A percentile compares a stretch with the other conserved stretches of the same genome.
These are phyloP conservation scores for Lotus japonicus DNA, from an alignment of 306 rosid species.

Conservation along the genomic window DNA sequence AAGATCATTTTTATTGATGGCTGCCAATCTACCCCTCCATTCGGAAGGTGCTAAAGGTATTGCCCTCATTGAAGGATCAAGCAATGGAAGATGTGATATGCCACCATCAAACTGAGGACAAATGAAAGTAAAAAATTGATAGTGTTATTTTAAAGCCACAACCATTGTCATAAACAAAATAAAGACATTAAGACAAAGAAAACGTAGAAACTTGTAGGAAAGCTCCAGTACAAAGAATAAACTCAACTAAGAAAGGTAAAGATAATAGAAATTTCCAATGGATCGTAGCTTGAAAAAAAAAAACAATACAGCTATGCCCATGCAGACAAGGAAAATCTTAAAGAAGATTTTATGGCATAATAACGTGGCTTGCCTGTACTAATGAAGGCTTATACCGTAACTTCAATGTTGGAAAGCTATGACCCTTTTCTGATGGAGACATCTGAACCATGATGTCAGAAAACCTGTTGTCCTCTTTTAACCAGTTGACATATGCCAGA, in stretches of 20 bases:
- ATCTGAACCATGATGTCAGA: constrained; percentile 64
- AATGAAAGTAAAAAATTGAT: constrained; percentile 3
- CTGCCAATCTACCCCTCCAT: constrained; percentile 67
- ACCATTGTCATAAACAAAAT: neutral
- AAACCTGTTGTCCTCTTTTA: constrained; percentile 70
- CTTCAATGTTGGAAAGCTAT: constrained; percentile 82
- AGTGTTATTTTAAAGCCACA: constrained; percentile 1
- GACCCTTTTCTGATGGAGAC: constrained; percentile 65
- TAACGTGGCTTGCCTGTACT: constrained; percentile 57
- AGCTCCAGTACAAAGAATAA: constrained; percentile 1
- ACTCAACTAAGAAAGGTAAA: neutral
- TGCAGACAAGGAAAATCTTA: neutral
- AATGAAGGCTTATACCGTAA: constrained; percentile 88
- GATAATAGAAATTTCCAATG: neutral
- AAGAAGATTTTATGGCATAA: neutral
- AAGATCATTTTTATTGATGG: constrained; percentile 25
- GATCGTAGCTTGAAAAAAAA: neutral
- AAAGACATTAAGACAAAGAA: neutral
- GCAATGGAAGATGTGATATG: constrained; percentile 73
- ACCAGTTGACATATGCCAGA: constrained; percentile 68
- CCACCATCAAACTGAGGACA: constrained; percentile 70
- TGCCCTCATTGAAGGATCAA: constrained; percentile 76
- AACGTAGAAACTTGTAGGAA: neutral
- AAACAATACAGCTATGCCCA: neutral
- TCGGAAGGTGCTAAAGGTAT: constrained; percentile 65